phyloP scores from a whole-genome alignment of 2,329 filamentous ascomycete genomes.

The Scedosporium aurantiacum region DNA sequence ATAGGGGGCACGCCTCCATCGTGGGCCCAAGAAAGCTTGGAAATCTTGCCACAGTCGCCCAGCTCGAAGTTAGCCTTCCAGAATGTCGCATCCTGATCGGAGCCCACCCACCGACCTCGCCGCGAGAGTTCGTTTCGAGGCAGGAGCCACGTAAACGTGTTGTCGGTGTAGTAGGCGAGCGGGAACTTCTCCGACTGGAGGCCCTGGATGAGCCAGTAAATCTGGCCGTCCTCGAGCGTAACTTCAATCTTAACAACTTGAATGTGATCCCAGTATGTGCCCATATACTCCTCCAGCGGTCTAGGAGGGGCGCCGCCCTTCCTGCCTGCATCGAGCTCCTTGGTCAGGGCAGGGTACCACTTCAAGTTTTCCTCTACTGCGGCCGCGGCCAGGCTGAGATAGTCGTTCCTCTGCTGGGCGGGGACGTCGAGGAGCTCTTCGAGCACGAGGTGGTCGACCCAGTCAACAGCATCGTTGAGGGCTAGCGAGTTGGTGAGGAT shows the following conservation, averaged over 20 bases:
- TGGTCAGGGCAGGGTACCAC: neutral
- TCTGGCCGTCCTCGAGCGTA: neutral
- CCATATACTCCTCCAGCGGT: neutral
- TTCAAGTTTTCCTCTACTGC: neutral
- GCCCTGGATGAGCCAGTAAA: conserved; percentile 3
- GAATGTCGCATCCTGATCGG: neutral
- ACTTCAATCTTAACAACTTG: conserved; percentile 1
- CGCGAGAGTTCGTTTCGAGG: neutral
- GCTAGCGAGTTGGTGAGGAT: conserved; percentile 9
- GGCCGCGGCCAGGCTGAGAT: neutral
- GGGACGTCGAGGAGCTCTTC: conserved; percentile 6
- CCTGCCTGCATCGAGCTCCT: neutral
- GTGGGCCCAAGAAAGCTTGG: neutral
- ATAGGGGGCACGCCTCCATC: neutral
- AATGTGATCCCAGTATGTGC: neutral
- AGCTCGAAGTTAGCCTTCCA: neutral
- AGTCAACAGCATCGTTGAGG: conserved; percentile 8
- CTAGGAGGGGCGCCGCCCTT: neutral
- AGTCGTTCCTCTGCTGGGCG: conserved; percentile 2
- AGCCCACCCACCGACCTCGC: neutral
- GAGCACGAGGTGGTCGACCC: conserved; percentile 8
- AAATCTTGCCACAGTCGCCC: neutral
- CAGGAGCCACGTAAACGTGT: conserved; percentile 6
- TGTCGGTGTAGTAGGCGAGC: conserved; percentile 4
- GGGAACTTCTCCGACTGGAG: conserved; percentile 2